These are phyloP conservation scores for Poronia punctata DNA, from an alignment of 495 filamentous ascomycete species.

Conservation along the genomic window DNA sequence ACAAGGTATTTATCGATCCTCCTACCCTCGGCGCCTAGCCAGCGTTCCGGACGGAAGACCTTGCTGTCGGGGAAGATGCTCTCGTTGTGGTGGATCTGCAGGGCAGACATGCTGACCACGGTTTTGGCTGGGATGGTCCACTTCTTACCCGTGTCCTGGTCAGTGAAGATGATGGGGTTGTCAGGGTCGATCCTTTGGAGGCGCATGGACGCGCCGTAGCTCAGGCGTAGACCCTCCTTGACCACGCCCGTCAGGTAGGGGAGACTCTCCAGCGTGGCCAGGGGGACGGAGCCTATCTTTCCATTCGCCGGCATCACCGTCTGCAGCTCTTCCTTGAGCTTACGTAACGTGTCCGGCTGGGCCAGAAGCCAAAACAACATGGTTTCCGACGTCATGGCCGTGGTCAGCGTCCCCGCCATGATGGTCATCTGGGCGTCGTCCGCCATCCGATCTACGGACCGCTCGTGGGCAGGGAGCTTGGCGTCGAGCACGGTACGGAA, in stretches of 20 bases:
- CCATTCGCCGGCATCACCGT: conserved; percentile 13
- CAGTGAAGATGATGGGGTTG: conserved; percentile 32
- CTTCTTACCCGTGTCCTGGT: conserved; percentile 21
- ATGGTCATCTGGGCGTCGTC: conserved; percentile 40
- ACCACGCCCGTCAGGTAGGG: conserved; percentile 38
- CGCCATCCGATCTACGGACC: conserved; percentile 24
- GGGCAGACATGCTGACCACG: conserved; percentile 36
- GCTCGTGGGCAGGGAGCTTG: conserved; percentile 29
- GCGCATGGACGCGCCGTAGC: conserved; percentile 30
- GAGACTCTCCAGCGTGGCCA: conserved; percentile 30
- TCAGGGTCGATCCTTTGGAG: conserved; percentile 20
- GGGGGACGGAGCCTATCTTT: background rate
- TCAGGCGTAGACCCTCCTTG: conserved; percentile 37
- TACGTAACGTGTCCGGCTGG: conserved; percentile 23
- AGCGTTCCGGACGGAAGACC: conserved; percentile 40
- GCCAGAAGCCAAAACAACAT: conserved; percentile 33
- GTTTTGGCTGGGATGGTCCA: conserved; percentile 22
- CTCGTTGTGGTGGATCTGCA: conserved; percentile 35
- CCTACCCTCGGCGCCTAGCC: conserved; percentile 23
- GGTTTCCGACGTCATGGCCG: conserved; percentile 29
- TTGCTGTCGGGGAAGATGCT: conserved; percentile 34
- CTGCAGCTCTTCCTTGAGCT: conserved; percentile 29
- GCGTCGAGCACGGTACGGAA: conserved; percentile 37
- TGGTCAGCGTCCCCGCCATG: conserved; percentile 42
- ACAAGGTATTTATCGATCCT: conserved; percentile 14